Evolutionary conservation across 1,284 basidiomycete species (phyloP).

Genomic region (Cutaneotrichosporon daszewskae): DNA sequence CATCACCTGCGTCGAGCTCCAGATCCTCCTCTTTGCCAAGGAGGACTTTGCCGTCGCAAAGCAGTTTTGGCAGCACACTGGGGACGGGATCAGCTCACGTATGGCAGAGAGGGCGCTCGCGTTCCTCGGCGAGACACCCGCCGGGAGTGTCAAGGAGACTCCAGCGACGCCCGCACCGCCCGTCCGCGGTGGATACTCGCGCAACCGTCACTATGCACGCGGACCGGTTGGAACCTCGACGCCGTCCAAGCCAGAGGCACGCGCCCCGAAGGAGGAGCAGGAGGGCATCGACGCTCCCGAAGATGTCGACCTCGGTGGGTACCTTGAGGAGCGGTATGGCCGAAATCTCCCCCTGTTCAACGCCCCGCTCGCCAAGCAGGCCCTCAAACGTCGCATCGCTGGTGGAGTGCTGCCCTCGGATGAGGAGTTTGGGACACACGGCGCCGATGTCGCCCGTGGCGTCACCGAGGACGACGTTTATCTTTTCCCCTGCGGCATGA

Average conservation of each 20-base stretch:
- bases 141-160: conserved; percentile 17
- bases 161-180: neutral
- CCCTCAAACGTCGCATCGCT: conserved; percentile 80
- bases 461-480: conserved; percentile 82
- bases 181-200: conserved; percentile 44
- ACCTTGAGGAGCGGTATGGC: conserved; percentile 90
- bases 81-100: conserved; percentile 82
- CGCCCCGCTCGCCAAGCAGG: conserved; percentile 73
- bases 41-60: conserved; percentile 68
- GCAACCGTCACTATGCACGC: conserved; percentile 38
- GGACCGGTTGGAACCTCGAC: conserved; percentile 4
- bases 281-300: conserved; percentile 21
- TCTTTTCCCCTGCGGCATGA: conserved; percentile 83
- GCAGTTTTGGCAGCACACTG: conserved; percentile 94
- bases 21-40: conserved; percentile 73
- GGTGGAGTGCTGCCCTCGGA: conserved; percentile 70
- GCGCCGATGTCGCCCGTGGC: conserved; percentile 33
- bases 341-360: conserved; percentile 77
- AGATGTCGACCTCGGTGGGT: conserved; percentile 51
- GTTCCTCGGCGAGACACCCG: conserved; percentile 54
- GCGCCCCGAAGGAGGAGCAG: neutral
- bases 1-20: conserved; percentile 55
- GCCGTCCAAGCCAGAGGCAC: neutral
- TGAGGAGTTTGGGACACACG: conserved; percentile 27
- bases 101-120: conserved; percentile 75